Conservation (phyloP, 2,329 filamentous ascomycete genomes). For the Trichophyton simii region DNA sequence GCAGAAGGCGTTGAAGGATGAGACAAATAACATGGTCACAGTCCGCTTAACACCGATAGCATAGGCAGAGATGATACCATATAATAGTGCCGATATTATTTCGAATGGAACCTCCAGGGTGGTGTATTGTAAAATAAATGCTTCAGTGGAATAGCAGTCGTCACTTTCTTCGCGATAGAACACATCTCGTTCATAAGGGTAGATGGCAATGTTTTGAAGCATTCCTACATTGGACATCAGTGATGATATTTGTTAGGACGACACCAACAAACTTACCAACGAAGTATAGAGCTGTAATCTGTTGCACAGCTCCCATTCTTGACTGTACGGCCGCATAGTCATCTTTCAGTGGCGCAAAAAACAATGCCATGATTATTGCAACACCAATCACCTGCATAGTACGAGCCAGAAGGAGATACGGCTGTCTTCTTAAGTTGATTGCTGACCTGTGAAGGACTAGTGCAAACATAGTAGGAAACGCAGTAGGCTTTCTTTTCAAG, state of each 20-base stretch:
- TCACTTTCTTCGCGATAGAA: constrained; percentile 69
- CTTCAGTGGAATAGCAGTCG: constrained; percentile 56
- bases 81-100: constrained; percentile 51
- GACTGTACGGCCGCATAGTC: constrained; percentile 61
- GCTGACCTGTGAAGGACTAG: constrained; percentile 54
- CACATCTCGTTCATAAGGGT: constrained; percentile 59
- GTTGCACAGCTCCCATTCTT: constrained; percentile 59
- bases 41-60: constrained; percentile 54
- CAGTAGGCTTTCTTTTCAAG: constrained; percentile 50
- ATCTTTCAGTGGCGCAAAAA: constrained; percentile 58
- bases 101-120: constrained; percentile 61
- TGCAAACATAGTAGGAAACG: constrained; percentile 51
- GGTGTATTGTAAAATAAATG: constrained; percentile 59
- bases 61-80: constrained; percentile 51
- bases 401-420: constrained; percentile 50
- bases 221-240: constrained; percentile 41
- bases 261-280: constrained; percentile 20
- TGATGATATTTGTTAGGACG: not conserved
- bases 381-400: constrained; percentile 56
- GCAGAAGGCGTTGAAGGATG: constrained; percentile 57
- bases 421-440: constrained; percentile 58
- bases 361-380: constrained; percentile 50
- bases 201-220: constrained; percentile 66
- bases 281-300: constrained; percentile 47
- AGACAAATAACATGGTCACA: constrained; percentile 52